Conservation (phyloP, 768 basidiomycete genomes). For the Hygrophorus russula region DNA sequence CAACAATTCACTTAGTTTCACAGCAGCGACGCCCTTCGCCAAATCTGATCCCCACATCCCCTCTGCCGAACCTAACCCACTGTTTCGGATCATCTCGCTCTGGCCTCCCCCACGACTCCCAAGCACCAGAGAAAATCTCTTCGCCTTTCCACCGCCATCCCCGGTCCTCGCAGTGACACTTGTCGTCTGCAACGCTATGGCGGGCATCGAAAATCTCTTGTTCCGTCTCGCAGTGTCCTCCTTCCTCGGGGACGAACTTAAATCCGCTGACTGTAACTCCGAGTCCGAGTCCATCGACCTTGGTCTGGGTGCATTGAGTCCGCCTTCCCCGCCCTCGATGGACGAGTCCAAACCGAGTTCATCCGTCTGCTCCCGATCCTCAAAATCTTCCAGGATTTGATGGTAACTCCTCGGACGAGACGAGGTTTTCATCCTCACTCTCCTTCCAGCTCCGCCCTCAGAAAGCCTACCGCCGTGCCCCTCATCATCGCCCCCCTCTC, state of each 20-base stretch:
- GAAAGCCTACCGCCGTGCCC: not conserved
- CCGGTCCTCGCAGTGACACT: conserved; percentile 53
- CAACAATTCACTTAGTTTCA: conserved; percentile 44
- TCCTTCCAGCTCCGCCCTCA: conserved; percentile 4
- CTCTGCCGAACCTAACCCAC: conserved; percentile 21
- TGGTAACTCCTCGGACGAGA: conserved; percentile 52
- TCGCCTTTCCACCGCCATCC: conserved; percentile 17
- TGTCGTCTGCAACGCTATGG: conserved; percentile 64
- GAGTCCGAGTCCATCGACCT: not conserved
- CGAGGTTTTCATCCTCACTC: conserved; percentile 22
- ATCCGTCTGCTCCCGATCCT: conserved; percentile 18
- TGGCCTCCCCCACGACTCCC: conserved; percentile 18
- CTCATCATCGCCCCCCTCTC: conserved; percentile 5
- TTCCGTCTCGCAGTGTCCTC: conserved; percentile 54
- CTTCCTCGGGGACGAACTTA: conserved; percentile 15
- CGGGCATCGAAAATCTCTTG: conserved; percentile 68
- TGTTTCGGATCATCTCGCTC: conserved; percentile 18
- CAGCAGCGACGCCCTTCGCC: conserved; percentile 38
- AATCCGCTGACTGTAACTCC: not conserved
- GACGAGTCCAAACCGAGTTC: too few relatives aligned
- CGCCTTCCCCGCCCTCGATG: too few relatives aligned
- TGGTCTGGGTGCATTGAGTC: not conserved
- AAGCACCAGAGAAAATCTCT: conserved; percentile 52
- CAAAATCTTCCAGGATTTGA: conserved; percentile 57
- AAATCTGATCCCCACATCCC: conserved; percentile 18